A percentile compares a stretch with the other conserved stretches of the same genome.
Conservation (phyloP, 2,329 filamentous ascomycete genomes). For the Triangularia setosa region DNA sequence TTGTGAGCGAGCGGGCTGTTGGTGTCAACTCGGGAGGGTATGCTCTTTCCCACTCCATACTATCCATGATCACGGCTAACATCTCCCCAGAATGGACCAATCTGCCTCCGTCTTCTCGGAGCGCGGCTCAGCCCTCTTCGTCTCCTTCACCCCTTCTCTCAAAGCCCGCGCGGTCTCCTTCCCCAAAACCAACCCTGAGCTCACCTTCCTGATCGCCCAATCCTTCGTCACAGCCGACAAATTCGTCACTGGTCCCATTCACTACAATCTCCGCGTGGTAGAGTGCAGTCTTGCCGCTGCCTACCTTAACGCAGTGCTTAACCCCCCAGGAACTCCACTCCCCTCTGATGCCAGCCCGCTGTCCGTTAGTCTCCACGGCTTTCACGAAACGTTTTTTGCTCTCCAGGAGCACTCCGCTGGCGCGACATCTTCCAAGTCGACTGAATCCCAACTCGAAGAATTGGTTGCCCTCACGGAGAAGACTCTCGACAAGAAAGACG, state of each 20-base stretch:
- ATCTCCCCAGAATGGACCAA: slow-evolving; percentile 77
- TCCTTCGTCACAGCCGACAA: slow-evolving; percentile 94
- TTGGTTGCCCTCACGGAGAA: slow-evolving; percentile 66
- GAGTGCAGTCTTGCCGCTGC: slow-evolving; percentile 87
- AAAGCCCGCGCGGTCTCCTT: slow-evolving; percentile 74
- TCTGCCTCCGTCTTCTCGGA: slow-evolving; percentile 91
- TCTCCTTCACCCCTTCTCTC: slow-evolving; percentile 80
- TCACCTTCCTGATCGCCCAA: slow-evolving; percentile 91
- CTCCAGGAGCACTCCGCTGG: slow-evolving; percentile 40
- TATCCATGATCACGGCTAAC: background rate
- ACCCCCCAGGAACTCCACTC: slow-evolving; percentile 56
- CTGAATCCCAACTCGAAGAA: slow-evolving; percentile 65
- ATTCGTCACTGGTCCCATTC: slow-evolving; percentile 84
- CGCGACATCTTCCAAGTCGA: slow-evolving; percentile 27
- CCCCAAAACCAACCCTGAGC: slow-evolving; percentile 73
- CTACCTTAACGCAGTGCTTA: slow-evolving; percentile 57
- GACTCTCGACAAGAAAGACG: slow-evolving; percentile 72
- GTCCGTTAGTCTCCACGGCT: slow-evolving; percentile 76
- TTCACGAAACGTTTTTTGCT: slow-evolving; percentile 79
- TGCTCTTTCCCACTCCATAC: slow-evolving; percentile 30
- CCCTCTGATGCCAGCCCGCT: slow-evolving; percentile 77
- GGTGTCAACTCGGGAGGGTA: slow-evolving; percentile 95
- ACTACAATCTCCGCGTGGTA: slow-evolving; percentile 95
- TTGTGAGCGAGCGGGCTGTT: slow-evolving; percentile 89
- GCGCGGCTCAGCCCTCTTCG: slow-evolving; percentile 80